Base-by-base conservation (phyloP, 2,329 filamentous ascomycete species). In the Phyllachora maydis region DNA sequence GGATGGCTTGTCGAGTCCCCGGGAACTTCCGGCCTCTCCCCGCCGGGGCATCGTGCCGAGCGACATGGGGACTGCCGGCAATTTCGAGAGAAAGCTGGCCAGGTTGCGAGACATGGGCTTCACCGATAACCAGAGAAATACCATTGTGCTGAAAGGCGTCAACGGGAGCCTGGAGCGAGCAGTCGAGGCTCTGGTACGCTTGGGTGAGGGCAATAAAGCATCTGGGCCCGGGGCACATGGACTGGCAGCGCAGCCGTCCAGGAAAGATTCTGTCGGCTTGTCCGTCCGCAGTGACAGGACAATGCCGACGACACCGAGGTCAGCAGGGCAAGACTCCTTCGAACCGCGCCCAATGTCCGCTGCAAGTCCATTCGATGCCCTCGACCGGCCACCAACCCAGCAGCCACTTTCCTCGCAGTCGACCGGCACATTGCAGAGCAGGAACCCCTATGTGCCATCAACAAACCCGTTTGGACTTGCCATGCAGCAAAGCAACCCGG, bases 81-180 rank as follows among this genome's bases (percentile, higher is more conserved):
- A 35, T 14, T 59, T 71, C 26, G 79, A 90, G 20, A 58, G 62
- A 23, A 95, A 95, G 44, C 48, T 95, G 42, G 56, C 58, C 3
- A 70, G 67, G 24, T 51, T 98, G 27, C 65, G 70, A 26, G 82
- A 93, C 27, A 91, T 95, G 82, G 88, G 88, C 0, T 98, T 98
- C 38, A 56, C 54, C 4, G 82, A 98, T 41, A 69, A 74, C 19
- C 77, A 74, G 35, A 67, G 76, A 28, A 95, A 93, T 39, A 59
- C 67, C 4, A 68, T 74, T 24, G 69, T 93, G 14, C 52, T 98
- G 11, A 83, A 82, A 41, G 75, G 76, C 3, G 60, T 90, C 15
- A 71, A 75, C 38, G 83, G 85, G 4, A 83, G 88, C 39, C 42
- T 98, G 28, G 81, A 93, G 35, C 74, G 68, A 43, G 70, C 85